Base-by-base conservation (phyloP, 306 rosid species). In the Rosa multiflora region DNA sequence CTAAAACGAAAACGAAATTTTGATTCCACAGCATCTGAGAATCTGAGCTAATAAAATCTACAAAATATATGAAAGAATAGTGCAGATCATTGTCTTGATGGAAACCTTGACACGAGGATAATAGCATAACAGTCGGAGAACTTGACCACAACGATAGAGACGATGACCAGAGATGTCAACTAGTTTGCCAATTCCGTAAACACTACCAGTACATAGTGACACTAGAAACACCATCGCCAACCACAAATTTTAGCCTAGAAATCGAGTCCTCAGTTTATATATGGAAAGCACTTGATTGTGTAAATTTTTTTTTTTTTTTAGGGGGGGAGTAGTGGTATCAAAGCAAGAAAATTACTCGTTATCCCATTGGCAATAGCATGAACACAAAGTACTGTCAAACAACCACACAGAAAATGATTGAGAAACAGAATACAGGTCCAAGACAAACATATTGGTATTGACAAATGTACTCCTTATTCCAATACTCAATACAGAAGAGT, bases 401-500 rank as follows among this genome's bases (percentile, higher is more conserved):
- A 21, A 4, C 23, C 42, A 10, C 49, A 79, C 35, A 79, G 56
- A 23, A 43, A 1, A 13, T 9, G 20, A 55, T 78, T 13, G 72
- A 8, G 23, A 43, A 23, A 52, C 12, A 39, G 18, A 55, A 20
- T 62, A 72, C 18, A 20, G 46, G 75, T 23, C 59, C 78, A 56
- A 82, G 56, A 53, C 47, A 52, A 17, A 39, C 26, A 73, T n/a
- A 9, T 18, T 8, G 72, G 72, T 67, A 67, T 17, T 37, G 55
- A 46, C 39, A 52, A 15, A 21, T 9, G 51, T 11, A 13, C 64
- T 77, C 49, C 66, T 82, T 82, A 82, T 82, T 80, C 70, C n/a
- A 12, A 56, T 17, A 67, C 26, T 48, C 67, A 18, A 23, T 23
- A 23, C 76, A 17, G 23, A 69, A 18, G 63, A 66, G 79, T 32